phyloP scores from a whole-genome alignment of 306 rosid species.

The Argentina anserina region DNA sequence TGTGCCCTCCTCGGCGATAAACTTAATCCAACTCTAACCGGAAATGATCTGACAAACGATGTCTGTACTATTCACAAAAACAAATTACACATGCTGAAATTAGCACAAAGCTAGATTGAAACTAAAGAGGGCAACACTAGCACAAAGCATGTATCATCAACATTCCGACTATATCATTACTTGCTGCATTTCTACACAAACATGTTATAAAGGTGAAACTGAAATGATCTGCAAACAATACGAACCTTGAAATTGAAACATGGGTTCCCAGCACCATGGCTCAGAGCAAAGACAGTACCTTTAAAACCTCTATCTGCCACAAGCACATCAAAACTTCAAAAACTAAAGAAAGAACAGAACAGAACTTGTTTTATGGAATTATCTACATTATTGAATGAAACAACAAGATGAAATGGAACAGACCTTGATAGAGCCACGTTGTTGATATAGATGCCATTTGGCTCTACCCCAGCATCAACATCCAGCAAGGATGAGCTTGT shows the following conservation, averaged over 20 bases:
- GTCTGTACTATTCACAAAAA: slow-evolving; percentile 40
- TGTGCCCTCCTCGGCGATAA: slow-evolving; percentile 37
- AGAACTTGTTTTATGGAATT: not conserved
- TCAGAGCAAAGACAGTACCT: slow-evolving; percentile 39
- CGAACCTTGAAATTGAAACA: slow-evolving; percentile 59
- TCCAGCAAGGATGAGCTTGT: not conserved
- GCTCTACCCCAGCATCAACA: slow-evolving; percentile 15
- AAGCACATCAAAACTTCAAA: slow-evolving; percentile 1
- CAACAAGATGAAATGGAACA: not conserved
- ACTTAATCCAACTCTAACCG: slow-evolving; percentile 44
- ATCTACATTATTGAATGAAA: not conserved
- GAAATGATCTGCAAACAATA: not conserved
- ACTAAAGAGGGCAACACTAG: slow-evolving; percentile 16
- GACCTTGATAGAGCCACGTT: slow-evolving; percentile 42
- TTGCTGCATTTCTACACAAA: not conserved
- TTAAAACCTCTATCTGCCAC: slow-evolving; percentile 41
- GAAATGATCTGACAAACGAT: slow-evolving; percentile 54
- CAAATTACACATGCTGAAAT: slow-evolving; percentile 15
- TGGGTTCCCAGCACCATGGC: slow-evolving; percentile 37
- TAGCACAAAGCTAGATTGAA: slow-evolving; percentile 20
- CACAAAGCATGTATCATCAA: not conserved
- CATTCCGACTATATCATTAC: not conserved
- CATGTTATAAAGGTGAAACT: not conserved
- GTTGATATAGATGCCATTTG: slow-evolving; percentile 42
- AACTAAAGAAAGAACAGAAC: not conserved